Percentiles rank a stretch among this genome's conserved stretches.
Conservation (phyloP, 805 yeast genomes). For the Ogataea neopini region DNA sequence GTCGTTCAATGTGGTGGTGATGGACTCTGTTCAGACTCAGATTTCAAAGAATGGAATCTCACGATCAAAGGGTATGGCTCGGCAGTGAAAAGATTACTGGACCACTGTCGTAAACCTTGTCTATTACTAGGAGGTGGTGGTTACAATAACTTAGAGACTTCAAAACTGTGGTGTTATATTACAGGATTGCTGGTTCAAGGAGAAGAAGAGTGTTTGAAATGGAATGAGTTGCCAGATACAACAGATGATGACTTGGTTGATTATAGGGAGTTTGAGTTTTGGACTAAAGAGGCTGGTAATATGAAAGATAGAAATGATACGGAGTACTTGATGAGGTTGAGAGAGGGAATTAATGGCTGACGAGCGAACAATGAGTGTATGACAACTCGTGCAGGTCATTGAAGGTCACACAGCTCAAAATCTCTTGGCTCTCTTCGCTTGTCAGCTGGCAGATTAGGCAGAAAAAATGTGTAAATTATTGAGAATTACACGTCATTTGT, state of each 20-base stretch:
- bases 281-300: constrained; percentile 31
- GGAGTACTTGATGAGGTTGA: constrained; percentile 32
- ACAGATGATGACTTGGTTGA: constrained; percentile 42
- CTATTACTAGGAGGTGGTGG: constrained; percentile 78
- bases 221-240: constrained; percentile 44
- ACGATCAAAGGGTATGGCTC: constrained; percentile 50
- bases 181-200: constrained; percentile 33
- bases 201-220: constrained; percentile 16
- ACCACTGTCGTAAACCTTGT: constrained; percentile 35
- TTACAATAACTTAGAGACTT: constrained; percentile 59
- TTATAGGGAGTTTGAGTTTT: constrained; percentile 24
- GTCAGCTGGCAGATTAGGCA: neutral
- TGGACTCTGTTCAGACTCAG: constrained; percentile 62
- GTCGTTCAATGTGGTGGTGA: constrained; percentile 76
- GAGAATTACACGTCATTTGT: neutral
- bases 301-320: constrained; percentile 34
- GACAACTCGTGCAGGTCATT: too few species aligned
- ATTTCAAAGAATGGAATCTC: constrained; percentile 67
- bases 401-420: too few species aligned
- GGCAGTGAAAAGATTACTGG: constrained; percentile 35
- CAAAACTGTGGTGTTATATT: constrained; percentile 58
- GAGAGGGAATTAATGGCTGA: constrained; percentile 1
- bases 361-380: too few species aligned
- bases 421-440: too few species aligned
- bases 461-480: neutral